A percentile compares a stretch with the other conserved stretches of the same genome.
Evolutionary conservation across 2,329 filamentous ascomycete genomes (phyloP).

Genomic region (Trichoderma koningiopsis): DNA sequence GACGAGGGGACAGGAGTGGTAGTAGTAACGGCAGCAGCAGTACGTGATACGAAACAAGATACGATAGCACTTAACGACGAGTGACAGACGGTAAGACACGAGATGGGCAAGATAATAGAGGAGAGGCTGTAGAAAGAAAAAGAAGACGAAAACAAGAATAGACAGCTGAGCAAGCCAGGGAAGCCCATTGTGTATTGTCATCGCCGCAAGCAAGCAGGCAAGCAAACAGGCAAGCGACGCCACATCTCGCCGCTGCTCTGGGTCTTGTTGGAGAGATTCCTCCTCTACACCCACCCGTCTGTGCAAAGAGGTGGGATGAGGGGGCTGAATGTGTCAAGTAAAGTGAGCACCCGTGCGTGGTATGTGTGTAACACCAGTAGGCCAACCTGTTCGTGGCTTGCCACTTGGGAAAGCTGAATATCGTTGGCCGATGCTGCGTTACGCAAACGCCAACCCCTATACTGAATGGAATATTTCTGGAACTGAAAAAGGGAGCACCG

Average conservation of each 20-base stretch:
- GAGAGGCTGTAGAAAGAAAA: neutral
- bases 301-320: neutral
- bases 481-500: neutral
- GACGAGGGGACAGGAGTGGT: neutral
- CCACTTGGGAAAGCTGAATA: neutral
- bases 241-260: neutral
- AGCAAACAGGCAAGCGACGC: neutral
- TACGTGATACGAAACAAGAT: neutral
- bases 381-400: neutral
- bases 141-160: neutral
- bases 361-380: neutral
- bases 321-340: constrained; percentile 20
- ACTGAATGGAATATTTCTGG: constrained; percentile 21
- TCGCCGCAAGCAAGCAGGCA: neutral
- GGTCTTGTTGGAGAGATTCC: neutral
- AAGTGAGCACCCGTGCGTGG: neutral
- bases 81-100: neutral
- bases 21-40: neutral
- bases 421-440: neutral
- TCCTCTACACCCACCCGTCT: neutral
- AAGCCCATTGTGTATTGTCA: neutral
- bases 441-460: neutral
- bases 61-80: neutral
- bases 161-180: neutral
- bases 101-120: neutral